Base-by-base conservation (phyloP, 2,329 filamentous ascomycete species). In the Pseudocercospora cruenta region DNA sequence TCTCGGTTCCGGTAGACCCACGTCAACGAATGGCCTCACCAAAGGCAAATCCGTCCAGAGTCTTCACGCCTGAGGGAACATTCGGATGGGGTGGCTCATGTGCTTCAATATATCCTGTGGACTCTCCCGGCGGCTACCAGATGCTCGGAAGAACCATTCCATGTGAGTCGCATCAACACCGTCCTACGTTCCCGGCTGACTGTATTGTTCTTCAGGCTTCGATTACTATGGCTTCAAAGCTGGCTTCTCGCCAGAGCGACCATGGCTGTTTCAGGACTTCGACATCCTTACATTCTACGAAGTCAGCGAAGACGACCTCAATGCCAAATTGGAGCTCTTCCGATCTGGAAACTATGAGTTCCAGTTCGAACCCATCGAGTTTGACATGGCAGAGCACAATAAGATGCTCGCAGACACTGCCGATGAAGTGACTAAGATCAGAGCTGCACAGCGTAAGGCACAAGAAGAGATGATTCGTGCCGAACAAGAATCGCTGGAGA, bases 341-440 rank as follows among this genome's bases (percentile, higher is more conserved):
- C 76, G 81, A 24, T 80, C 81, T 16, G 86, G 85, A 0, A 75
- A 79, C 53, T 88, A 86, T 65, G 75, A 82, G 57, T 87, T 84
- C 72, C 76, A 85, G 62, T 83, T 79, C 71, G 81, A 85, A 60
- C 76, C 83, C 0, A 76, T 80, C 0, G 77, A 80, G 22, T 87
- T 87, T 66, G 85, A 87, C 65, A 86, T 88, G 84, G 81, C 75
- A 5, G 81, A 81, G 65, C 85, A 87, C 72, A 87, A 87, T 64
- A 70, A 75, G 60, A 69, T 87, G 57, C 78, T 87, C 9, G 68
- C 70, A 2, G 76, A 79, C 1, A 86, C 83, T 0, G 76, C 70
- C 24, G 80, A 81, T 0, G 85, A 87, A 70, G 84, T 86, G 1
- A 74, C 71, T 26, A 70, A 73, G 9, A 83, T 87, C 16, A 77